These are phyloP conservation scores for Chiua virens DNA, from an alignment of 768 basidiomycete genomes.

Conservation along the genomic window DNA sequence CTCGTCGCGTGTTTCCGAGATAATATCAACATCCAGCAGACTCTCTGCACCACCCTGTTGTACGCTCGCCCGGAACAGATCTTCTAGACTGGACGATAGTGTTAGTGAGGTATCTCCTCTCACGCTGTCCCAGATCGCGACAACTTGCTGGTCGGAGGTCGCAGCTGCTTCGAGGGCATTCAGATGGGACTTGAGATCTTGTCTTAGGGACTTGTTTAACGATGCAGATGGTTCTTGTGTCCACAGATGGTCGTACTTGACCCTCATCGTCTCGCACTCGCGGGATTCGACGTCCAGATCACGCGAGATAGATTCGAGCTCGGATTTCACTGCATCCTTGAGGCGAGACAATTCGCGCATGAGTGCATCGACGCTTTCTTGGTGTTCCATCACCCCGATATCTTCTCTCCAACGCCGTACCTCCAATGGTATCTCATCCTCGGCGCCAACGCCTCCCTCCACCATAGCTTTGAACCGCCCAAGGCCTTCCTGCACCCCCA, in stretches of 20 bases:
- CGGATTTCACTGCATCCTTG: constrained; percentile 55
- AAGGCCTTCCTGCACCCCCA: constrained; percentile 75
- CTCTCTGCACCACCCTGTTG: constrained; percentile 41
- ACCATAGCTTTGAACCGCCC: constrained; percentile 69
- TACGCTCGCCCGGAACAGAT: constrained; percentile 57
- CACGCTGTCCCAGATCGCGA: constrained; percentile 68
- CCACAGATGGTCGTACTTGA: constrained; percentile 86
- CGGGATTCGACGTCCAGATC: constrained; percentile 81
- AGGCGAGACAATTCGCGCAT: constrained; percentile 58
- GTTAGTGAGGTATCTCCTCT: constrained; percentile 63
- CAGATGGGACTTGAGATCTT: constrained; percentile 77
- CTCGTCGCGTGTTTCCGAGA: constrained; percentile 59
- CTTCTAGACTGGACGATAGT: constrained; percentile 58
- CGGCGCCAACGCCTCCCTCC: constrained; percentile 60
- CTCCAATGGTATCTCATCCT: constrained; percentile 68
- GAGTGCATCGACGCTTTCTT: constrained; percentile 64
- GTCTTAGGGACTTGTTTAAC: constrained; percentile 66
- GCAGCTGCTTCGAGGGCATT: constrained; percentile 74
- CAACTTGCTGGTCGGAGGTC: constrained; percentile 75
- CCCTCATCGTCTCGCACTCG: constrained; percentile 86
- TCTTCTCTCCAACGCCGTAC: constrained; percentile 76
- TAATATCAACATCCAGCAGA: constrained; percentile 74
- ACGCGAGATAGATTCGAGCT: constrained; percentile 59
- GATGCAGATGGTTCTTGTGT: constrained; percentile 81
- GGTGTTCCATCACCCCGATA: constrained; percentile 64